phyloP scores from a whole-genome alignment of 805 yeast species.

The Wickerhamiella australiensis region DNA sequence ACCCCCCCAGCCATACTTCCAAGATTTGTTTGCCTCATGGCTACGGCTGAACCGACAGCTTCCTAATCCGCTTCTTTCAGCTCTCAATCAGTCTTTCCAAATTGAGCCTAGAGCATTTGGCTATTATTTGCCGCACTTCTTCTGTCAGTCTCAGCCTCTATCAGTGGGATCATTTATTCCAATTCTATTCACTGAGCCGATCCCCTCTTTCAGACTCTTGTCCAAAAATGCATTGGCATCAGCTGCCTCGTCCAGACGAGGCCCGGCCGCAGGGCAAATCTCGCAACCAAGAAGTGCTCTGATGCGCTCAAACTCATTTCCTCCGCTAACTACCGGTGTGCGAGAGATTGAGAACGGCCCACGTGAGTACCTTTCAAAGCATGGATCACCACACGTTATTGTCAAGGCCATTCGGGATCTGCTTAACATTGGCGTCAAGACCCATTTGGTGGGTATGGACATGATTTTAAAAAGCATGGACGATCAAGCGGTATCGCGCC shows the following conservation, averaged over 20 bases:
- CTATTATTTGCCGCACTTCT: slow-evolving; percentile 33
- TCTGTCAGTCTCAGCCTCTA: slow-evolving; percentile 43
- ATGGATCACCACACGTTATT: slow-evolving; percentile 35
- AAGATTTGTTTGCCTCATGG: slow-evolving; percentile 14
- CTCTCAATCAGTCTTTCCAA: slow-evolving; percentile 35
- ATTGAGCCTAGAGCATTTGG: slow-evolving; percentile 52
- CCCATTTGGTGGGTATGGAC: slow-evolving; percentile 44
- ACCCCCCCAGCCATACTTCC: slow-evolving; percentile 12
- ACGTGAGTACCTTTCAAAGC: slow-evolving; percentile 26
- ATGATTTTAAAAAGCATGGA: slow-evolving; percentile 47
- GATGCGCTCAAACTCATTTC: slow-evolving; percentile 29
- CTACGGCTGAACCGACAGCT: slow-evolving; percentile 36
- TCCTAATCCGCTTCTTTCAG: slow-evolving; percentile 13
- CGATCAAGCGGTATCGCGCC: slow-evolving; percentile 33
- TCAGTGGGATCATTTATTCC: slow-evolving; percentile 54
- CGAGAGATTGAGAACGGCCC: slow-evolving; percentile 35
- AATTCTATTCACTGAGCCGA: slow-evolving; percentile 46
- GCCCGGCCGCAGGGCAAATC: slow-evolving; percentile 3
- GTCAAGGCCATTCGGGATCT: slow-evolving; percentile 49
- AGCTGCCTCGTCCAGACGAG: slow-evolving; percentile 26
- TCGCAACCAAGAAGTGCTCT: slow-evolving; percentile 6
- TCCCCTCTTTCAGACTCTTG: slow-evolving; percentile 46
- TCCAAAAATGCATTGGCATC: slow-evolving; percentile 42
- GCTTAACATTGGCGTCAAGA: slow-evolving; percentile 46
- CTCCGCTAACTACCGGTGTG: slow-evolving; percentile 37